These are phyloP conservation scores for Rhodotorula kratochvilovae DNA, from an alignment of 768 basidiomycete genomes.

Conservation along the genomic window DNA sequence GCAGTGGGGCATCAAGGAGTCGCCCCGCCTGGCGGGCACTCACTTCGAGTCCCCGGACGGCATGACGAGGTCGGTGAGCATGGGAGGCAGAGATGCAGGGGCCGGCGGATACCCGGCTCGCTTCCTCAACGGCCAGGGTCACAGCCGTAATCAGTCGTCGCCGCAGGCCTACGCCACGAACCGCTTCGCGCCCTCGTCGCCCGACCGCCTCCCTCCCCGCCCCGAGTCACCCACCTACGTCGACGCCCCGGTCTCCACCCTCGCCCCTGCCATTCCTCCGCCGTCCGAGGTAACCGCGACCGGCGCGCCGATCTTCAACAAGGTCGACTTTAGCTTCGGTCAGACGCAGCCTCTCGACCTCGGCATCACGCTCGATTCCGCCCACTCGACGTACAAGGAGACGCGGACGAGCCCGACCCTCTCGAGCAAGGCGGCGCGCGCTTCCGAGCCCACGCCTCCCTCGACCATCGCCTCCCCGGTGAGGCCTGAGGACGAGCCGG, in stretches of 20 bases:
- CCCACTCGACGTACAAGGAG: constrained; percentile 21
- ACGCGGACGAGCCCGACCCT: background rate
- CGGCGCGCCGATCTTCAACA: constrained; percentile 12
- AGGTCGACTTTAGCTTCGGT: constrained; percentile 19
- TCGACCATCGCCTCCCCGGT: background rate
- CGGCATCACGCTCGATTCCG: constrained; percentile 24
- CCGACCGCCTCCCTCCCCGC: background rate
- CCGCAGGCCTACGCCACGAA: background rate
- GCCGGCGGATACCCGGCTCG: background rate
- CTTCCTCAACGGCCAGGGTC: background rate
- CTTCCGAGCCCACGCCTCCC: background rate
- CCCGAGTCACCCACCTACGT: background rate
- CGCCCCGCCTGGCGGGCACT: background rate
- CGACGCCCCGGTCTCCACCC: background rate
- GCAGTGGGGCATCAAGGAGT: constrained; percentile 15
- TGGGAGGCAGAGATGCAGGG: background rate
- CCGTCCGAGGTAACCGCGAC: background rate
- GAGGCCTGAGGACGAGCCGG: background rate
- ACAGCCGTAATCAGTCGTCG: background rate
- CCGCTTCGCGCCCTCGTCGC: too few relatives aligned
- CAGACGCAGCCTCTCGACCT: constrained; percentile 29
- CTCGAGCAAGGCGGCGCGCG: background rate
- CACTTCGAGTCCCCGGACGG: too few relatives aligned
- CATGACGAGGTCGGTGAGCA: background rate
- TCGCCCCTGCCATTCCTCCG: background rate